phyloP scores from a whole-genome alignment of 2,329 filamentous ascomycete species.

The Microcera coccophila region DNA sequence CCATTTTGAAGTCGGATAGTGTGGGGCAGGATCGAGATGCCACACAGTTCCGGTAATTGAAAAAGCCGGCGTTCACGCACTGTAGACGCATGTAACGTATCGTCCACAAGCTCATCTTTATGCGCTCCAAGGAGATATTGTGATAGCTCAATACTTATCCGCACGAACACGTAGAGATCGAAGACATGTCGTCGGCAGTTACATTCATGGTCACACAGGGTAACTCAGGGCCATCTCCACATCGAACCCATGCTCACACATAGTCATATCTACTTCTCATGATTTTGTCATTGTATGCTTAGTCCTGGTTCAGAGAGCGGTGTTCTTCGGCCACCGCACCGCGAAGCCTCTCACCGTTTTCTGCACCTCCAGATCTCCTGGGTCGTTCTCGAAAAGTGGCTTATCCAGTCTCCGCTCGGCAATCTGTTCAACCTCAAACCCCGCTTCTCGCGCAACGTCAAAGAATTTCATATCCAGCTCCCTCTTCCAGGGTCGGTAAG shows the following conservation, averaged over 20 bases:
- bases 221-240: too few species aligned
- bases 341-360: slow-evolving; percentile 80
- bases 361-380: slow-evolving; percentile 74
- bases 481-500: slow-evolving; percentile 85
- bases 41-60: not conserved
- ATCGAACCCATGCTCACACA: too few species aligned
- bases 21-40: not conserved
- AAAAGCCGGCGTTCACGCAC: not conserved
- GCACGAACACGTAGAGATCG: too few species aligned
- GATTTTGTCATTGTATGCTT: too few species aligned
- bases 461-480: slow-evolving; percentile 86
- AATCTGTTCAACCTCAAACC: slow-evolving; percentile 74
- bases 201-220: too few species aligned
- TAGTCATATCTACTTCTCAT: too few species aligned
- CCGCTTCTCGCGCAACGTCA: slow-evolving; percentile 64
- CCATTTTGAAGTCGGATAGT: not conserved
- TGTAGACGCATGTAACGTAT: too few species aligned
- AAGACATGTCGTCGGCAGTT: too few species aligned
- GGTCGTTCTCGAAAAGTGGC: slow-evolving; percentile 85
- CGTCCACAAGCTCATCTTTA: too few species aligned
- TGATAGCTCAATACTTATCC: too few species aligned
- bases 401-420: slow-evolving; percentile 78
- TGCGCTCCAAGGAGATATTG: too few species aligned
- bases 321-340: slow-evolving; percentile 63
- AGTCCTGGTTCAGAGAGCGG: too few species aligned